Percentiles rank a stretch among this genome's conserved stretches.
Evolutionary conservation across 2,329 filamentous ascomycete species (phyloP).

Genomic region (Pezicula carpinea): DNA sequence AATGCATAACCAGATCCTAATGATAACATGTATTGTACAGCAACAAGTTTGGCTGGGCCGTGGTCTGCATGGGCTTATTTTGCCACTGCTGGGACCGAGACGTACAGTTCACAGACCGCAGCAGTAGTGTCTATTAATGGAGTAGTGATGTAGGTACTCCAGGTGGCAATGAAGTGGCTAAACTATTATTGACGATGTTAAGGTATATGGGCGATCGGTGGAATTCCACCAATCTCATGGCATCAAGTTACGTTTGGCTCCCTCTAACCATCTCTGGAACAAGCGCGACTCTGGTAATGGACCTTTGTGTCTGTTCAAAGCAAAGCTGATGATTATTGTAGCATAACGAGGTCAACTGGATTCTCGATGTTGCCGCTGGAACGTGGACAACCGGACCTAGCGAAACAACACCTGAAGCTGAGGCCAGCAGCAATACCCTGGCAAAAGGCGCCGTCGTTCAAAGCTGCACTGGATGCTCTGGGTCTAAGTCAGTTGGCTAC

Average conservation of each 20-base stretch:
- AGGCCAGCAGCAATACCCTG: constrained; percentile 36
- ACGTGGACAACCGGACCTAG: constrained; percentile 38
- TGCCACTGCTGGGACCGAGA: constrained; percentile 49
- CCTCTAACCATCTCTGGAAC: constrained; percentile 50
- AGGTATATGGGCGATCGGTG: constrained; percentile 68
- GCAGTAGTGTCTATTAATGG: constrained; percentile 46
- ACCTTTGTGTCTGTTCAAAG: not conserved
- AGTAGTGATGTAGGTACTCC: constrained; percentile 20
- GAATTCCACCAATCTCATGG: constrained; percentile 53
- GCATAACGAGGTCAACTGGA: constrained; percentile 51
- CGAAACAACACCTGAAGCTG: constrained; percentile 48
- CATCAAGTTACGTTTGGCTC: constrained; percentile 61
- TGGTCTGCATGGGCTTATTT: constrained; percentile 60
- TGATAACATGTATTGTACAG: constrained; percentile 60
- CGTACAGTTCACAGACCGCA: constrained; percentile 56
- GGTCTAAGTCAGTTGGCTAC: constrained; percentile 45
- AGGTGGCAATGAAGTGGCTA: not conserved
- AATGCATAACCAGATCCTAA: constrained; percentile 39
- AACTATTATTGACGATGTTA: not conserved
- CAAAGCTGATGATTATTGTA: constrained; percentile 1
- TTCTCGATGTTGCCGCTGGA: constrained; percentile 39
- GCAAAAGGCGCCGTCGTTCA: constrained; percentile 40
- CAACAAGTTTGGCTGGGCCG: constrained; percentile 50
- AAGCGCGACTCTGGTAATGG: constrained; percentile 38
- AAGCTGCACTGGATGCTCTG: constrained; percentile 48